Evolutionary conservation across 2,329 filamentous ascomycete species (phyloP).

Genomic region (Neonectria magnoliae): DNA sequence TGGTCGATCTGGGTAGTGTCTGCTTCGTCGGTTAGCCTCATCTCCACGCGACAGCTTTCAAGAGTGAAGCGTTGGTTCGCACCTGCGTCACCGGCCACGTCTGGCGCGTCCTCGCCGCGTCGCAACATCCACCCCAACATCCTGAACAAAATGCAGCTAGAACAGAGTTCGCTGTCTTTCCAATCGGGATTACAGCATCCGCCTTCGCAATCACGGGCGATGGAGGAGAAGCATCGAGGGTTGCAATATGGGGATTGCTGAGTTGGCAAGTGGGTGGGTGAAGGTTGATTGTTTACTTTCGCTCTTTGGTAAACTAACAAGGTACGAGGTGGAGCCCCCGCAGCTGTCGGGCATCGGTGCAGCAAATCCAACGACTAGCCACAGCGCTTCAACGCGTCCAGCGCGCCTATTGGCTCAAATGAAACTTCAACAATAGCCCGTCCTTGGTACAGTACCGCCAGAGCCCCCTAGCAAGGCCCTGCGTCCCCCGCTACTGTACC

Average conservation of each 20-base stretch:
- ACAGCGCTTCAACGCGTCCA: conserved; percentile 14
- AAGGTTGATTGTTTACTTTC: conserved; percentile 30
- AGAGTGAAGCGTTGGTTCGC: conserved; percentile 19
- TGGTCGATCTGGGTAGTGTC: conserved; percentile 62
- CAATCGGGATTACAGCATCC: conserved; percentile 13
- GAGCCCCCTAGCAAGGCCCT: conserved; percentile 38
- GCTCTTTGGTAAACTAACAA: background rate
- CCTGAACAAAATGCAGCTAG: conserved; percentile 13
- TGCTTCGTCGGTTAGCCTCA: conserved; percentile 27
- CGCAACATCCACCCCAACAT: conserved; percentile 72
- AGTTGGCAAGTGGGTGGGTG: conserved; percentile 16
- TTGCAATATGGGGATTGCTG: conserved; percentile 16
- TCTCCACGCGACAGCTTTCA: background rate
- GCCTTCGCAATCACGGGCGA: conserved; percentile 29
- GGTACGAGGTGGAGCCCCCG: conserved; percentile 10
- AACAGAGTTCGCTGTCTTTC: conserved; percentile 9
- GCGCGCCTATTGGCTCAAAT: conserved; percentile 29
- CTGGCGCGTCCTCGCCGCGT: conserved; percentile 53
- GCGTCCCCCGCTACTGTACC: conserved; percentile 22
- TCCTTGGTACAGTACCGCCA: conserved; percentile 1
- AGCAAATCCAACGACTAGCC: conserved; percentile 32
- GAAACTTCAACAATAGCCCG: background rate
- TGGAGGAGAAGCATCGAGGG: conserved; percentile 23
- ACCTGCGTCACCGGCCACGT: conserved; percentile 45
- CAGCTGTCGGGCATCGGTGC: conserved; percentile 44